Evolutionary conservation across 176 grass and related monocot genomes (phyloP), one percentile per base, ranked within the genome.

Genomic region (Chloris gayana): DNA sequence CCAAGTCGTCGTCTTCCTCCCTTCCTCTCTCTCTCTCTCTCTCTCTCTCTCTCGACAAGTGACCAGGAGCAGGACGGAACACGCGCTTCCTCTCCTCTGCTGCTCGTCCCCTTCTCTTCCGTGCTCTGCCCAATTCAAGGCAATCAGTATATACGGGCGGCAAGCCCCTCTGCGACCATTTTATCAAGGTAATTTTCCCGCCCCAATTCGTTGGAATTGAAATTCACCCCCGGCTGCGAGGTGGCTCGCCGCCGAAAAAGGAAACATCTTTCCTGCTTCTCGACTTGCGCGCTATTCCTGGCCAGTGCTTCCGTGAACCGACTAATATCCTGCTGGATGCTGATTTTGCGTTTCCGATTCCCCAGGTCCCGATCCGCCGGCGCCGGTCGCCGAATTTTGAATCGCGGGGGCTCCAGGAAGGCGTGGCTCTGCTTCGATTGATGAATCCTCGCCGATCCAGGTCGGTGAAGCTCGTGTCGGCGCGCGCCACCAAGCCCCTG

Each of bases 361-460:
- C 72, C 22, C 82, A 89, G 82, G 19, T 85, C 77, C 46, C 59
- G 72, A 72, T 81, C 77, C 44, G 44, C 44, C 54, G 46, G n/a
- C n/a, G n/a, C n/a, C n/a, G n/a, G n/a, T n/a, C n/a, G n/a, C n/a
- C n/a, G n/a, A n/a, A n/a, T n/a, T n/a, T 8, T 68, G 30, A 46
- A 41, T 88, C 12, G 46, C n/a, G n/a, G n/a, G n/a, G n/a, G n/a
- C n/a, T n/a, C n/a, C n/a, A n/a, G n/a, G n/a, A n/a, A 1, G 11
- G 45, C 45, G 11, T 7, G 9, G 9, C 13, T 14, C 12, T 14
- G 11, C 9, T 15, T 47, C 45, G 75, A 94, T 61, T 61, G 78
- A 98, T 98, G 95, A 98, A 98, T 95, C 59, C 92, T 41, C 95
- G 89, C 73, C 90, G 92, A 47, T 86, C 95, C 46, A 89, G 38